Evolutionary conservation across 768 basidiomycete genomes (phyloP).

Genomic region (Xerocomellus intermedius): DNA sequence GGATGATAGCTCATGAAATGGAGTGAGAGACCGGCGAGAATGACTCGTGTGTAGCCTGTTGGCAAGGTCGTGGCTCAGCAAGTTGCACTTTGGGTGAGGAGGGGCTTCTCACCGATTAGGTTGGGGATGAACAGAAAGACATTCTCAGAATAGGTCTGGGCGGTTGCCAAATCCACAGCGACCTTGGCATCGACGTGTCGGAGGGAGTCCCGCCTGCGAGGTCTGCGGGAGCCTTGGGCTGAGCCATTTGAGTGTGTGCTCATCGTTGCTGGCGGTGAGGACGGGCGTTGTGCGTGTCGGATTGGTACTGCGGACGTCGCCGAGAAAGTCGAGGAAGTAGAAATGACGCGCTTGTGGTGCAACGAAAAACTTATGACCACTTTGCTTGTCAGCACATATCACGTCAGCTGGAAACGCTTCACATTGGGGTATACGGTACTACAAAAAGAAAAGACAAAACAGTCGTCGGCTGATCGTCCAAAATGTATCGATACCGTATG

Average conservation of each 20-base stretch:
- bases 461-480: neutral
- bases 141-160: slow-evolving; percentile 88
- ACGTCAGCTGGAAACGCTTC: slow-evolving; percentile 16
- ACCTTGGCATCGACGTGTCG: slow-evolving; percentile 80
- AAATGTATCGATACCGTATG: neutral
- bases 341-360: slow-evolving; percentile 17
- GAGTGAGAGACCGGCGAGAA: slow-evolving; percentile 85
- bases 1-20: slow-evolving; percentile 96
- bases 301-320: neutral
- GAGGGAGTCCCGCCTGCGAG: slow-evolving; percentile 53
- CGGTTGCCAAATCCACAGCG: slow-evolving; percentile 84
- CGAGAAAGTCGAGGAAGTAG: neutral
- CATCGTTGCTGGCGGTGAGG: slow-evolving; percentile 19
- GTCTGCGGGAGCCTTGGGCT: slow-evolving; percentile 33
- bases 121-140: slow-evolving; percentile 98
- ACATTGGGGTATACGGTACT: neutral
- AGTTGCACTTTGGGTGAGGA: neutral
- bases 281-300: neutral
- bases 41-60: slow-evolving; percentile 84
- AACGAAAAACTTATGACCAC: slow-evolving; percentile 10
- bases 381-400: slow-evolving; percentile 7
- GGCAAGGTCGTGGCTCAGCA: slow-evolving; percentile 1
- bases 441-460: neutral
- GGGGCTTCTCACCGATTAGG: slow-evolving; percentile 70
- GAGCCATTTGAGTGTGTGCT: slow-evolving; percentile 26